Evolutionary conservation across 1,139 yeast genomes (phyloP), one percentile per base, ranked within the genome.

Genomic region (Lodderomyces elongisporus): DNA sequence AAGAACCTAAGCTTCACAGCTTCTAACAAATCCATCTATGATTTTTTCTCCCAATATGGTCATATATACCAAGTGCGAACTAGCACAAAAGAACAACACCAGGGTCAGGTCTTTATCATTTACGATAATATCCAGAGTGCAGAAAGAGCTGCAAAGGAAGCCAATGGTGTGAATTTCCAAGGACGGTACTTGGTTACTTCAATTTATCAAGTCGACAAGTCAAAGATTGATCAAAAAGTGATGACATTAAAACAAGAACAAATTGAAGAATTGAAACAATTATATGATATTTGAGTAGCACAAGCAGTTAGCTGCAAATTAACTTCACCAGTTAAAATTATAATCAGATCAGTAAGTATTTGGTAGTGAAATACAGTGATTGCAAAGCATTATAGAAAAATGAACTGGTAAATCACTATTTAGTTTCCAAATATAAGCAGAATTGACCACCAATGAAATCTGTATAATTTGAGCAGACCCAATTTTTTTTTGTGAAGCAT

Each of bases 121-220:
- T 79, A 70, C 49, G 71, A 67, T 37, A 70, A 70, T 34, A 40
- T 70, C 17, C 53, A 55, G 21, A 67, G 66, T 42, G 82, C 85
- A 5, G 52, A 55, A 15, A 54, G 55, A 17, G 84, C 84, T 2
- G 60, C 69, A 17, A 70, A 62, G 15, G 77, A 74, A 40, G 53
- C 78, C 34, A 74, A 75, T 32, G 87, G 87, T 0, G 72, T 72
- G 44, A 78, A 78, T 46, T 74, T 73, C 43, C 69, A 73, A 35
- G 79, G 79, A 7, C 48, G 85, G 37, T 79, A 78, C 47, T 51
- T 79, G 23, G 78, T 78, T 12, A 76, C 77, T 6, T 52, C 63
- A 34, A 38, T 67, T 40, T 74, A 65, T 42, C 58, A 54, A 15
- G 66, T 70, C n/a, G 76, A 70, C 33, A 58, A 51, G 39, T 38